These are phyloP conservation scores for Ligustrum vulgare DNA, from an alignment of 257 asterid genomes.

Conservation along the genomic window DNA sequence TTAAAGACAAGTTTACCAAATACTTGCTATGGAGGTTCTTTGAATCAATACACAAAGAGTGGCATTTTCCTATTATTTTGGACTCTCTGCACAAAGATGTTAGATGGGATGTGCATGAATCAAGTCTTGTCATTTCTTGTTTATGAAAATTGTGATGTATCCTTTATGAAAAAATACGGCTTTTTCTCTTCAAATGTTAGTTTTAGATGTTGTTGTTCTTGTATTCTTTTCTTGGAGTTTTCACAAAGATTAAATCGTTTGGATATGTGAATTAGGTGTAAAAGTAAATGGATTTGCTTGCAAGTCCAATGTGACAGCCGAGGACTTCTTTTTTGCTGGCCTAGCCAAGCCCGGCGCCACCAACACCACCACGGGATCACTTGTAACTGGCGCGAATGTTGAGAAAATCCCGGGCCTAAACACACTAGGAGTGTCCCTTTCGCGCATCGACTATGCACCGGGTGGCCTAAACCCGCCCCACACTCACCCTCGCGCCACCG, in stretches of 20 bases:
- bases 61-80: neutral
- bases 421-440: constrained; percentile 78
- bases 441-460: constrained; percentile 81
- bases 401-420: constrained; percentile 68
- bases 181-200: neutral
- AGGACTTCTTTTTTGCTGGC: constrained; percentile 56
- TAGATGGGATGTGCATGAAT: neutral
- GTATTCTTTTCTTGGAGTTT: neutral
- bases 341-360: constrained; percentile 59
- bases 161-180: too few species aligned
- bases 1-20: too few species aligned
- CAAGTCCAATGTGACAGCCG: constrained; percentile 54
- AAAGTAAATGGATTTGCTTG: constrained; percentile 64
- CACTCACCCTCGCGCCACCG: constrained; percentile 94
- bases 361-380: constrained; percentile 60
- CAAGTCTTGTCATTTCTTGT: neutral
- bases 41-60: neutral
- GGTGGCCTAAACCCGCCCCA: constrained; percentile 86
- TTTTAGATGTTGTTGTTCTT: neutral
- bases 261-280: constrained; percentile 33
- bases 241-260: neutral
- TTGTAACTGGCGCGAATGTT: constrained; percentile 69
- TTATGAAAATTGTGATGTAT: neutral
- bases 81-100: neutral
- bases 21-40: neutral